Evolutionary conservation across 805 yeast species (phyloP).

Genomic region (Naumovozyma baii): DNA sequence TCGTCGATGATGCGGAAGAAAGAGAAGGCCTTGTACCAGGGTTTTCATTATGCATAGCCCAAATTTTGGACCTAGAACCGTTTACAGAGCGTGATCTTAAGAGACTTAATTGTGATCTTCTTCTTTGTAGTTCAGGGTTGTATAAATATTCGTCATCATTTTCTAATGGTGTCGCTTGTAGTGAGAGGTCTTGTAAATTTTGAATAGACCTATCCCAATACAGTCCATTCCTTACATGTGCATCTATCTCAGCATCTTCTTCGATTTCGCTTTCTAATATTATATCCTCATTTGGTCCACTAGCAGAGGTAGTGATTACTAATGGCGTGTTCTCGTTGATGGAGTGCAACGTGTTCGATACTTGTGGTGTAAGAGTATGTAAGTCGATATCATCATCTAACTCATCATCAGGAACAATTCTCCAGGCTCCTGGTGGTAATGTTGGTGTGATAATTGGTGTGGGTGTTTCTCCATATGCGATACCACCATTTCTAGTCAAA

Average conservation of each 20-base stretch:
- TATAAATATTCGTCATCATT: conserved; percentile 27
- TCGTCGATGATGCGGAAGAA: not conserved
- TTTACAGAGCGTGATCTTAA: conserved; percentile 8
- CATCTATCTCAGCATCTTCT: conserved; percentile 1
- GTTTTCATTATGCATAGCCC: not conserved
- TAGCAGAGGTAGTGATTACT: not conserved
- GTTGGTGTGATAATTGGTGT: conserved; percentile 21
- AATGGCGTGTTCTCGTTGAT: not conserved
- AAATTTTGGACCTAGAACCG: not conserved
- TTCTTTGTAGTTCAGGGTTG: conserved; percentile 24
- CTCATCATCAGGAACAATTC: conserved; percentile 21
- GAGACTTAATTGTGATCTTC: conserved; percentile 26
- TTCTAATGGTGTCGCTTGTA: conserved; percentile 1
- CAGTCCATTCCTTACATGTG: conserved; percentile 12
- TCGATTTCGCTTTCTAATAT: not conserved
- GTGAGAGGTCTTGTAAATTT: conserved; percentile 8
- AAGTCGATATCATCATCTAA: conserved; percentile 2
- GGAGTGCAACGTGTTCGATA: not conserved
- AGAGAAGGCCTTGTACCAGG: not conserved
- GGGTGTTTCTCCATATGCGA: conserved; percentile 16
- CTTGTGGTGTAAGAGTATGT: not conserved
- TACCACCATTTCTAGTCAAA: conserved; percentile 25
- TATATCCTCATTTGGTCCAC: not conserved
- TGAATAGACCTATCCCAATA: conserved; percentile 30
- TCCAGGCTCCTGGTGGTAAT: conserved; percentile 30